Evolutionary conservation across 495 filamentous ascomycete genomes (phyloP), one percentile per base, ranked within the genome.

Genomic region (Penicillium malachiteum): DNA sequence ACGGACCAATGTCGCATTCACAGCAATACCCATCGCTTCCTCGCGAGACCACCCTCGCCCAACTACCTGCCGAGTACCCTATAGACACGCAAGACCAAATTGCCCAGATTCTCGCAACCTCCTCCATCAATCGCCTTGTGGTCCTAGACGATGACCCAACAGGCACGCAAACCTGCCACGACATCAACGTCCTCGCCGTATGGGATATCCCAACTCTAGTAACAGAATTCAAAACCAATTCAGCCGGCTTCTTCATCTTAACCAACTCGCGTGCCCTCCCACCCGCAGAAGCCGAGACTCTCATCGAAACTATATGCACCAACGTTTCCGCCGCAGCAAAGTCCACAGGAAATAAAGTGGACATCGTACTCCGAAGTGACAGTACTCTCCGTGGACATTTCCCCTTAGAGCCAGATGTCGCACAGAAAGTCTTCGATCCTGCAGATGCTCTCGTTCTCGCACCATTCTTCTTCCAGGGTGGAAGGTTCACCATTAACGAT

Each of bases 111-210:
- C 69, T 75, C 21, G 44, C 65, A 50, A 67, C 64, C 14, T 40
- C 69, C 6, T 55, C 59, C 8, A 60, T 67, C 54, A 72, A 64
- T 26, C 71, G 71, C 1, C 73, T 83, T 13, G 75, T 83, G 13
- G 73, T 79, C 3, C 72, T 83, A 13, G 80, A 83, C 42, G 79
- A 83, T 52, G 80, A 83, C 51, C 79, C 79, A 45, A 83, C 79
- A 9, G 79, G 79, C 13, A 84, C 81, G 1, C 80, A 82, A 61
- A 82, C 81, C 48, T 82, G 80, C 62, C 80, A 84, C 45, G 72
- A 79, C 48, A 80, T 84, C 58, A 66, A 68, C 53, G 79, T 84
- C n/a, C 69, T 84, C 37, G 78, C 80, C n/a, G 74, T 77, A 12
- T 82, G 78, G 77, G 75, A 78, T 47, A 57, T 70, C 17, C 55